Evolutionary conservation across 192 early-diverging fungal species (phyloP).

Genomic region (Entrophospora sp.): DNA sequence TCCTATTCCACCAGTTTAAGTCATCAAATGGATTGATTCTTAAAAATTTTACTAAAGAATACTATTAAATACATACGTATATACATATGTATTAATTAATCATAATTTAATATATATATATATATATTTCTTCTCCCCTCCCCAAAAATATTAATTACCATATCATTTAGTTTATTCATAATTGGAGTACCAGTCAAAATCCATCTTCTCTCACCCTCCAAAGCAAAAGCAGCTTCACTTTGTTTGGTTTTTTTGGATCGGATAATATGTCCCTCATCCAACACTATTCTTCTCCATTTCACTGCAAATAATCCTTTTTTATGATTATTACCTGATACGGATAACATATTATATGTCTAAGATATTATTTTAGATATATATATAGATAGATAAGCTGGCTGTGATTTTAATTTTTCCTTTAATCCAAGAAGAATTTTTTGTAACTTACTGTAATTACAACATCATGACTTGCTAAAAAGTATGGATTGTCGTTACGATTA

Average conservation of each 20-base stretch:
- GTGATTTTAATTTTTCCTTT: too few relatives aligned
- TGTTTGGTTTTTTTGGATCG: conserved; percentile 36
- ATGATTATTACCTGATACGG: too few relatives aligned
- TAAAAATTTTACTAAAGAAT: conserved; percentile 81
- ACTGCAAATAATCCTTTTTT: conserved; percentile 26
- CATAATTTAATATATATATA: too few relatives aligned
- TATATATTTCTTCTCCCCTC: too few relatives aligned
- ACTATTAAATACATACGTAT: too few relatives aligned
- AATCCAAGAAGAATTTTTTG: too few relatives aligned
- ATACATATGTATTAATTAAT: too few relatives aligned
- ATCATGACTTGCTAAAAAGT: neutral
- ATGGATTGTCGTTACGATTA: conserved; percentile 18
- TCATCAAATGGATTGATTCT: conserved; percentile 60
- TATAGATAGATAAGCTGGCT: too few relatives aligned
- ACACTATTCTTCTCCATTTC: conserved; percentile 71
- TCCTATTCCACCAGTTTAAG: conserved; percentile 65
- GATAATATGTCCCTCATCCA: conserved; percentile 79
- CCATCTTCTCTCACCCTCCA: conserved; percentile 56
- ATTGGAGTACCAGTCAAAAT: conserved; percentile 71
- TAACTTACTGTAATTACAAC: neutral
- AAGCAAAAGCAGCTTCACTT: conserved; percentile 42
- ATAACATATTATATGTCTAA: too few relatives aligned
- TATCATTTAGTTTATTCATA: conserved; percentile 74
- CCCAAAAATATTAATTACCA: too few relatives aligned
- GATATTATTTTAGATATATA: too few relatives aligned